Evolutionary conservation across 75 land plant species (phyloP).

Genomic region (Pinus tabuliformis): DNA sequence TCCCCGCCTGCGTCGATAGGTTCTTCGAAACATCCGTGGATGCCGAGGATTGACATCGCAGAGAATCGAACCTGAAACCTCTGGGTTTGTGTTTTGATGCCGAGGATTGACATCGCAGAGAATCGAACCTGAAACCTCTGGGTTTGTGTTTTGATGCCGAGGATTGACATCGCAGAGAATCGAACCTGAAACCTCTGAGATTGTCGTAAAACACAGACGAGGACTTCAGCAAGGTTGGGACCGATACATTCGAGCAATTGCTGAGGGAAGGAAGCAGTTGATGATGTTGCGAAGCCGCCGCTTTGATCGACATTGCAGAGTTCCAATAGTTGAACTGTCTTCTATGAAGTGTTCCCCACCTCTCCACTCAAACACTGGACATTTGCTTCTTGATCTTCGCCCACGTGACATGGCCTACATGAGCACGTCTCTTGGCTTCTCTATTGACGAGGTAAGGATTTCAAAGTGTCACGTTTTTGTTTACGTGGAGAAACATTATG

Average conservation of each 20-base stretch:
- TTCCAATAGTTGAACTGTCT: too few relatives aligned
- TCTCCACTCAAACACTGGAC: too few relatives aligned
- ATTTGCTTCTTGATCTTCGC: too few relatives aligned
- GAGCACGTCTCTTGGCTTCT: too few relatives aligned
- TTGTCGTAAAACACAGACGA: background rate
- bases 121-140: background rate
- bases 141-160: background rate
- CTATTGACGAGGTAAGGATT: too few relatives aligned
- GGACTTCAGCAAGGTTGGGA: background rate
- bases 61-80: background rate
- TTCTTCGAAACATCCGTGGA: background rate
- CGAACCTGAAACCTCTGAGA: background rate
- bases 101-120: slow-evolving; percentile 3
- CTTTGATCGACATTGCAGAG: too few relatives aligned
- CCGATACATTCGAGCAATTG: background rate
- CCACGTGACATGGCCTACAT: too few relatives aligned
- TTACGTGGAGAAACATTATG: too few relatives aligned
- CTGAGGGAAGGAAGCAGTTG: background rate
- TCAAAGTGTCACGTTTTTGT: too few relatives aligned
- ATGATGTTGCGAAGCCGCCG: background rate
- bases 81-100: background rate
- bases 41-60: slow-evolving; percentile 4
- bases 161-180: slow-evolving; percentile 5
- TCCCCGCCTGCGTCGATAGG: background rate
- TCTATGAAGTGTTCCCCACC: too few relatives aligned